These are phyloP conservation scores for Paradendryphiella salina DNA, from an alignment of 2,329 filamentous ascomycete species.

Conservation along the genomic window DNA sequence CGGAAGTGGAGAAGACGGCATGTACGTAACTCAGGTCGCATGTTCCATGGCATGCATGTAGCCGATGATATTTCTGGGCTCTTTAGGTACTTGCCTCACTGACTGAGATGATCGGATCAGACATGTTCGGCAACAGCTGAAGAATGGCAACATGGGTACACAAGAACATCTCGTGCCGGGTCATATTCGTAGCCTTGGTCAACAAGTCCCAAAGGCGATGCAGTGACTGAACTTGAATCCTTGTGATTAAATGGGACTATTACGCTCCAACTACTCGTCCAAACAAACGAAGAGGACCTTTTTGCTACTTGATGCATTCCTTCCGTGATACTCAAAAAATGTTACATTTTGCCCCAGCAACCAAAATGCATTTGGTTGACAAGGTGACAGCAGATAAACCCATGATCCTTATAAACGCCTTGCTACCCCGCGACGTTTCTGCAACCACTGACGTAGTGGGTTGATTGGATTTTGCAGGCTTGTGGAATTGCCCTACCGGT, in stretches of 20 bases:
- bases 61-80: too few species aligned
- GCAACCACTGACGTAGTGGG: too few species aligned
- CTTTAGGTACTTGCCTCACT: too few species aligned
- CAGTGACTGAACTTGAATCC: background rate
- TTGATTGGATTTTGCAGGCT: background rate
- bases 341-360: background rate
- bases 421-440: constrained; percentile 5
- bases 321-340: background rate
- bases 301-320: constrained; percentile 12
- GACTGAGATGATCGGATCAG: too few species aligned
- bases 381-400: background rate
- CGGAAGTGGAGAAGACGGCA: too few species aligned
- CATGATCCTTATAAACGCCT: constrained; percentile 8
- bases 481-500: constrained; percentile 32
- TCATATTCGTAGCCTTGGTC: background rate
- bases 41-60: too few species aligned
- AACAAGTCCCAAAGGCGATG: background rate
- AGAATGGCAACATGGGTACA: background rate
- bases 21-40: too few species aligned
- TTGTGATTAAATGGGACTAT: background rate
- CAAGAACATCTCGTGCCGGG: background rate
- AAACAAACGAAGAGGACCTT: background rate
- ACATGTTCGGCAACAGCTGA: too few species aligned
- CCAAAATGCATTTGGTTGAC: background rate
- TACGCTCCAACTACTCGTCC: background rate